phyloP scores from a whole-genome alignment of 192 early-diverging fungal genomes.

The Coemansia sp. region DNA sequence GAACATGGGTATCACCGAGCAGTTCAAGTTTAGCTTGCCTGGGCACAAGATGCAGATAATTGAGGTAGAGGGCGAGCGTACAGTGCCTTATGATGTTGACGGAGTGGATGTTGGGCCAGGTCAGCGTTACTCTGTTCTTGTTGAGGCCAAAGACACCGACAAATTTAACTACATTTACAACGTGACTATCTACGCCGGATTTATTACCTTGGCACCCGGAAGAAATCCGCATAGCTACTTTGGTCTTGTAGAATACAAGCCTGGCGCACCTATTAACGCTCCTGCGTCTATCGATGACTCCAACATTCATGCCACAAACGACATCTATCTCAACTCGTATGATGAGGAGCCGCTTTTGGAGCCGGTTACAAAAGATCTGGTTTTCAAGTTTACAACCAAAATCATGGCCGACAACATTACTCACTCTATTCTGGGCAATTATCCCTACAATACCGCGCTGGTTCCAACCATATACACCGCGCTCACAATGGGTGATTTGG shows the following conservation, averaged over 20 bases:
- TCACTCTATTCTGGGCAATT: background rate
- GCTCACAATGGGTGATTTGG: constrained; percentile 14
- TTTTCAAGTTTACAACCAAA: background rate
- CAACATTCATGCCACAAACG: background rate
- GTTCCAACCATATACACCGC: constrained; percentile 24
- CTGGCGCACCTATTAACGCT: background rate
- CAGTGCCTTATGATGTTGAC: constrained; percentile 2
- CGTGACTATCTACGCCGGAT: constrained; percentile 5
- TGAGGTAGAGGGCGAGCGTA: constrained; percentile 11
- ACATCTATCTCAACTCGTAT: background rate
- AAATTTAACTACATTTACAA: constrained; percentile 23
- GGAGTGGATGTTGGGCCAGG: constrained; percentile 13
- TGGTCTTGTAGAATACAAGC: constrained; percentile 11
- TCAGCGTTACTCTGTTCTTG: constrained; percentile 25
- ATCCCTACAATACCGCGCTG: background rate
- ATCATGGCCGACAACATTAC: background rate
- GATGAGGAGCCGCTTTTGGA: constrained; percentile 1
- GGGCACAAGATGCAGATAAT: constrained; percentile 18
- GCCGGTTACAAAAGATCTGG: background rate
- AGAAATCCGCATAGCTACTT: constrained; percentile 9
- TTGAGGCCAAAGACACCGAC: constrained; percentile 8
- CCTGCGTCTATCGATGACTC: background rate
- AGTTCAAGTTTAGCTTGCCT: constrained; percentile 16
- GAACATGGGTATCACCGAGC: constrained; percentile 15
- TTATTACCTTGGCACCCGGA: background rate